Evolutionary conservation across 805 yeast species (phyloP), one percentile per base, ranked within the genome.

Genomic region (Kodamaea restingae): DNA sequence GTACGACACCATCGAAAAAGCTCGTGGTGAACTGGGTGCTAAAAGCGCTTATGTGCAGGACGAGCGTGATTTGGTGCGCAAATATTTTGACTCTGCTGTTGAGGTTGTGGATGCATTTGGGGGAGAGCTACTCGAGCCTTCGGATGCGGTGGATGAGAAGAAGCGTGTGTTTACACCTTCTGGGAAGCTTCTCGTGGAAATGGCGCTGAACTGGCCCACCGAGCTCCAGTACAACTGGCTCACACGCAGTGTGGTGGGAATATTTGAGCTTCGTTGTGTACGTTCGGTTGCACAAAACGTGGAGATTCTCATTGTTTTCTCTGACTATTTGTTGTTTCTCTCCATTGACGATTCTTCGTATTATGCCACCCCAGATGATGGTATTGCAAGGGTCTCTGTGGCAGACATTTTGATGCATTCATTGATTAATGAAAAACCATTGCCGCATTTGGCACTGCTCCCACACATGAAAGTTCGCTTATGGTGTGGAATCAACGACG

Each of bases 371-470:
- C 15, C 31, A 4, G 32, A 30, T 4, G 21, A 18, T 17, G 32
- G 20, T 4, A 44, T 49, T 32, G 52, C 70, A 18, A 70, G 67
- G 35, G 84, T 93, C 2, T 71, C 82, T 2, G 68, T 84, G 10
- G 73, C 95, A 0, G 96, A 88, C 57, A 71, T 87, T 34, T 63
- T 91, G 43, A 87, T 90, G 95, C 95, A 90, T 52, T 87, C 96
- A 0, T 68, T 91, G 54, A 78, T 85, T 21, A 91, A 91, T 55
- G 95, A 87, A 51, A 81, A 81, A 17, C 93, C 95, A 0, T 69
- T 91, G 30, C 61, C 74, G 42, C 47, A 53, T 3, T 68, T 75
- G 28, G 50, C 60, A 0, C 47, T 43, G 20, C 62, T 88, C 12
- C 96, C 97, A 0, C 65, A 67, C 18, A 68, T 91, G 67, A 67